Base-by-base conservation (phyloP, 257 asterid species). In the Eustoma russellianum region DNA sequence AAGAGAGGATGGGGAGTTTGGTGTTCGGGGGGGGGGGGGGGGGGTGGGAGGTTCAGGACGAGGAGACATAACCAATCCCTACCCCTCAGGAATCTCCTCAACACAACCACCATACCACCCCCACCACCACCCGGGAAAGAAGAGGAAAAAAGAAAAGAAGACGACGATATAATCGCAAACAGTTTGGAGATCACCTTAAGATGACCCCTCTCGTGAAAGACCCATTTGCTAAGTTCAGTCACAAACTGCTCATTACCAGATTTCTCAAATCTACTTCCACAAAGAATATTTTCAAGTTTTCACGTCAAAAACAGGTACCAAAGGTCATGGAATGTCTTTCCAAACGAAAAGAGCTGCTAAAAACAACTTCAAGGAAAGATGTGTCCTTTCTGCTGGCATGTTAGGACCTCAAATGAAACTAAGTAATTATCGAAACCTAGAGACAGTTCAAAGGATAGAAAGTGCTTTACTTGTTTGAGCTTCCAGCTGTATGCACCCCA, bases 181-280 rank as follows among this genome's bases (percentile, higher is more conserved):
- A 41, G 28, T 50, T 45, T 18, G 30, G 52, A 47, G 41, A 45
- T 35, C 78, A 85, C 96, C 96, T 83, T 87, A 54, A 87, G 83
- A 79, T 87, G 94, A 44, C 96, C 94, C 59, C 93, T 79, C 70
- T 81, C 94, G 58, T 87, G 96, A 83, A 87, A 87, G 62, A 87
- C 63, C 96, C 94, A 87, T 74, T 81, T 84, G 82, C 90, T 68
- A 69, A 79, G 64, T 76, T 87, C 96, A 59, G 78, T 67, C 41
- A 69, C 62, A 57, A 87, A 87, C 62, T 78, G 87, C 60, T 87
- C 87, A 15, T 87, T 87, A 45, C 94, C 94, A 63, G 87, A 87
- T 79, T 76, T 83, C 50, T 50, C 81, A 45, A 76, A 70, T 65
- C 96, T 87, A 79, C 55, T 55, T 28, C 44, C 54, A 63, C 47